Evolutionary conservation across 2,329 filamentous ascomycete genomes (phyloP).

Genomic region (Aspergillus novoparasiticus): DNA sequence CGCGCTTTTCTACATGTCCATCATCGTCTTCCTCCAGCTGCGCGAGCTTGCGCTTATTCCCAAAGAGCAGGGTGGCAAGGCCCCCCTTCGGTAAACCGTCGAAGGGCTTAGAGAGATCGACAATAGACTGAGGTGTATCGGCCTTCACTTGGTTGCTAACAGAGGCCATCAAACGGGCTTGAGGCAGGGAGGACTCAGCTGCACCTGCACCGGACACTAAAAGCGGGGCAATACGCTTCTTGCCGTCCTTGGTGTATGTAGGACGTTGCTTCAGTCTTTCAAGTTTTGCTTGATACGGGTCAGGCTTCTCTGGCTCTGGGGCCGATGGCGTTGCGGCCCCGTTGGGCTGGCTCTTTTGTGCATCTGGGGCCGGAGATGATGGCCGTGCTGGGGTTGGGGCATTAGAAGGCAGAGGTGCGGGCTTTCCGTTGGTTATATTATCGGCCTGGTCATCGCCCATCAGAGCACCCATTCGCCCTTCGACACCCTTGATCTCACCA

Average conservation of each 20-base stretch:
- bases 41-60: conserved; percentile 86
- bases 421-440: conserved; percentile 51
- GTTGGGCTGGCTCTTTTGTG: conserved; percentile 40
- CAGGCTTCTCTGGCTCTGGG: conserved; percentile 45
- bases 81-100: conserved; percentile 91
- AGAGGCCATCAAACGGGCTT: conserved; percentile 82
- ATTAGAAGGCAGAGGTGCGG: conserved; percentile 46
- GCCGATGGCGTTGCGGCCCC: conserved; percentile 35
- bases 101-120: conserved; percentile 91
- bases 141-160: conserved; percentile 65
- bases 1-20: conserved; percentile 59
- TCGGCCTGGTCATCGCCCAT: conserved; percentile 79
- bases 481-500: conserved; percentile 83
- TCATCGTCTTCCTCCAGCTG: conserved; percentile 77
- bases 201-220: conserved; percentile 87
- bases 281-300: conserved; percentile 61
- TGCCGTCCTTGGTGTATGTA: conserved; percentile 93
- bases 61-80: conserved; percentile 79
- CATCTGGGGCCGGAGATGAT: conserved; percentile 35
- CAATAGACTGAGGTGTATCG: conserved; percentile 76
- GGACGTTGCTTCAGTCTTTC: conserved; percentile 84
- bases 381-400: conserved; percentile 43
- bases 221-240: conserved; percentile 90
- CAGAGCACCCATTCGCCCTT: conserved; percentile 95
- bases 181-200: conserved; percentile 83